phyloP scores from a whole-genome alignment of 106 monocot genomes.

The Triglochin maritima region DNA sequence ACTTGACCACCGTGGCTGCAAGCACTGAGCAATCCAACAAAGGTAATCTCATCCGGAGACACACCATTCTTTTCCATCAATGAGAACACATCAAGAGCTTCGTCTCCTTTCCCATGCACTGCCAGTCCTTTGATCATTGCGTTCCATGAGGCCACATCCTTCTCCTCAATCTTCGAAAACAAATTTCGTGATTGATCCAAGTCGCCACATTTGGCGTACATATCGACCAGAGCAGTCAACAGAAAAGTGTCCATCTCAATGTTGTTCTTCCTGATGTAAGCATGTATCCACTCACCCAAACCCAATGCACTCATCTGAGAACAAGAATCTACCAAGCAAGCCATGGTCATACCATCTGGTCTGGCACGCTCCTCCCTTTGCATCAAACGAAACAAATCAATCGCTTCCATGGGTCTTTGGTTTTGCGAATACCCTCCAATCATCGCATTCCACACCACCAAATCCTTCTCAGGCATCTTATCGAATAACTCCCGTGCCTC shows the following conservation, averaged over 20 bases:
- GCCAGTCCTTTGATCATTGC: slow-evolving; percentile 46
- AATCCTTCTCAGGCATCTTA: slow-evolving; percentile 31
- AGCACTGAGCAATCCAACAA: slow-evolving; percentile 42
- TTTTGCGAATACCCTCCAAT: slow-evolving; percentile 39
- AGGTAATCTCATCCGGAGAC: slow-evolving; percentile 39
- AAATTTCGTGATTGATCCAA: slow-evolving; percentile 18
- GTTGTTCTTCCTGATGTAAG: slow-evolving; percentile 29
- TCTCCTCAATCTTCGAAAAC: slow-evolving; percentile 22
- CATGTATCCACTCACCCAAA: slow-evolving; percentile 43
- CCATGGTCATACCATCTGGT: slow-evolving; percentile 40
- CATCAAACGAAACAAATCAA: slow-evolving; percentile 48
- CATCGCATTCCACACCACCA: slow-evolving; percentile 61
- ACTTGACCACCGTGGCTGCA: slow-evolving; percentile 55
- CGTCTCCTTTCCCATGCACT: slow-evolving; percentile 29
- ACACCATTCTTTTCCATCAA: slow-evolving; percentile 27
- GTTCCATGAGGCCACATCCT: slow-evolving; percentile 36
- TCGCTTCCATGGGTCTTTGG: slow-evolving; percentile 22
- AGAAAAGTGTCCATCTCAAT: slow-evolving; percentile 24
- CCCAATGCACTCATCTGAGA: slow-evolving; percentile 39
- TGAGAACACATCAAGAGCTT: slow-evolving; percentile 33
- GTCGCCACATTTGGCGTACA: slow-evolving; percentile 67
- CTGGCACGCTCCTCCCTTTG: slow-evolving; percentile 9
- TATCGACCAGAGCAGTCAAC: slow-evolving; percentile 47
- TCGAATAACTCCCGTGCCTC: slow-evolving; percentile 34
- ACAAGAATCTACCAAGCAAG: slow-evolving; percentile 35